Percentiles rank a stretch among this genome's conserved stretches.
phyloP scores from a whole-genome alignment of 495 filamentous ascomycete genomes.

The Aspergillus haitiensis region DNA sequence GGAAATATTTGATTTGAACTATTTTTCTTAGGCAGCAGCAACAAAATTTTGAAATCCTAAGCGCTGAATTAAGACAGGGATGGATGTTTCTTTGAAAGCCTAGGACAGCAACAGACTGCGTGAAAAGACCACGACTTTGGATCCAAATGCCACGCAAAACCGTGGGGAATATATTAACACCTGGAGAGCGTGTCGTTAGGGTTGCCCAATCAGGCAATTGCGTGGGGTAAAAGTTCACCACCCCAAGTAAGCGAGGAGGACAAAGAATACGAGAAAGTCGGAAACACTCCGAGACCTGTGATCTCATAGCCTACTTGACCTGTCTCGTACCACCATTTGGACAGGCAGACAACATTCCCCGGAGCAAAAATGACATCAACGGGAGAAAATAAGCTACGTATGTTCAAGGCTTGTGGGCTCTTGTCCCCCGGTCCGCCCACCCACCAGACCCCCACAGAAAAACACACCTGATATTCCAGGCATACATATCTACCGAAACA shows the following conservation, averaged over 20 bases:
- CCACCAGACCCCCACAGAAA: neutral
- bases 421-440: neutral
- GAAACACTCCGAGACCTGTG: constrained; percentile 7
- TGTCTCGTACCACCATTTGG: neutral
- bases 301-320: neutral
- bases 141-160: too few relatives aligned
- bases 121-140: too few relatives aligned
- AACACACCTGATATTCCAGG: neutral
- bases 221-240: neutral
- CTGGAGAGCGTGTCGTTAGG: neutral
- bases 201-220: constrained; percentile 5
- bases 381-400: too few relatives aligned
- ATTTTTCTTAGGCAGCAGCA: too few relatives aligned
- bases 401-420: neutral
- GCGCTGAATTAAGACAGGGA: too few relatives aligned
- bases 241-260: neutral
- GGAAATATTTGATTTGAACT: too few relatives aligned
- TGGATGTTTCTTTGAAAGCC: too few relatives aligned
- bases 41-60: too few relatives aligned
- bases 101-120: too few relatives aligned
- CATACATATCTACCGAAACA: neutral
- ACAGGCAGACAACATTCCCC: neutral
- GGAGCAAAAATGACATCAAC: neutral
- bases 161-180: neutral
- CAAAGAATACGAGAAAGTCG: neutral